Conservation (phyloP, 345 rosid genomes). For the Eucalyptus rudis region DNA sequence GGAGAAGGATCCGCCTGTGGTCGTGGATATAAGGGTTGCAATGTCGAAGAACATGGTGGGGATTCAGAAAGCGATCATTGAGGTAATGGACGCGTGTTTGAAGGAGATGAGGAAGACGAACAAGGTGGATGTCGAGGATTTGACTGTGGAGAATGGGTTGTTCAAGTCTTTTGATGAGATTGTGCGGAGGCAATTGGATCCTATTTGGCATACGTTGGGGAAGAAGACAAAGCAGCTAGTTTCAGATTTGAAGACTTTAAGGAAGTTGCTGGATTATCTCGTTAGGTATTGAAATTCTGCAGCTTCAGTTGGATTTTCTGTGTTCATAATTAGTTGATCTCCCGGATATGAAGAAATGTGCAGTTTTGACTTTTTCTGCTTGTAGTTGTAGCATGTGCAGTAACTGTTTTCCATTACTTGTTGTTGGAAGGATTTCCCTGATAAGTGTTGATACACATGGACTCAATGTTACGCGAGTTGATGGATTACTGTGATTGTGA, state of each 20-base stretch:
- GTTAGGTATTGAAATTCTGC: conserved; percentile 43
- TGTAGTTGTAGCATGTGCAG: not conserved
- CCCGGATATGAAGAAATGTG: not conserved
- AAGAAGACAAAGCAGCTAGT: conserved; percentile 94
- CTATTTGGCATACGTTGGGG: conserved; percentile 95
- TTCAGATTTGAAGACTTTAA: conserved; percentile 92
- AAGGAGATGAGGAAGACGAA: conserved; percentile 97
- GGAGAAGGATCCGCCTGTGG: conserved; percentile 73
- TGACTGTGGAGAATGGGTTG: conserved; percentile 92
- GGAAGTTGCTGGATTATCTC: conserved; percentile 93
- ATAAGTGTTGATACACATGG: not conserved
- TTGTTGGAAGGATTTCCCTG: not conserved
- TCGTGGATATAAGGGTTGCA: conserved; percentile 76
- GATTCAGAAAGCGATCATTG: conserved; percentile 81
- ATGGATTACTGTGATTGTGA: not conserved
- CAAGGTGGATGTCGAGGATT: conserved; percentile 90
- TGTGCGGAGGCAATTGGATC: conserved; percentile 88
- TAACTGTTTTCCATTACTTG: not conserved
- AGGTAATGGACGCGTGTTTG: conserved; percentile 89
- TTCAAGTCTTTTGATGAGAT: conserved; percentile 99
- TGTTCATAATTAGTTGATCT: not conserved
- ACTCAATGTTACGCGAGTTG: not conserved
- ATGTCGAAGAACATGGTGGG: conserved; percentile 80
- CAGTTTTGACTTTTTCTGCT: not conserved
- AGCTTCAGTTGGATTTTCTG: not conserved